Evolutionary conservation across 176 grass and related monocot species (phyloP), one percentile per base, ranked within the genome.

Genomic region (Oryza brachyantha): DNA sequence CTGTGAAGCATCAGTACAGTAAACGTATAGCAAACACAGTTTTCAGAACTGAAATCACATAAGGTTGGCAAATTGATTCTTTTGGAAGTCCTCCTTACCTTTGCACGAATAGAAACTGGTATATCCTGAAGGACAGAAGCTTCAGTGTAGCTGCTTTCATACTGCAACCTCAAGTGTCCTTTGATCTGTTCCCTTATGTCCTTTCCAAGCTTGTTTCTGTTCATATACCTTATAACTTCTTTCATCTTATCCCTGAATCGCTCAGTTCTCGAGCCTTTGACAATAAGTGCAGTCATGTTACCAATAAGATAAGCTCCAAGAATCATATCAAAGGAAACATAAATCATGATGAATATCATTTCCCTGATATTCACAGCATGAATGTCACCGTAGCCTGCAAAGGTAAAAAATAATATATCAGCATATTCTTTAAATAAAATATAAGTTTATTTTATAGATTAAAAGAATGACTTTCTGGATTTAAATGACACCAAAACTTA

Each of bases 261-360:
- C 80, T 96, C 96, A 0, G 96, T 99, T 76, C 90, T 99, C 10
- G 96, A 99, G 59, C 96, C 96, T 91, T 99, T 99, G n/a, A 99
- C 96, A n/a, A 99, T 99, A 37, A 99, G 81, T 1, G 96, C 96
- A 76, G 96, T 99, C 92, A 95, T 93, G 78, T 93, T 99, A 84
- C 96, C 96, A 14, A 99, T 96, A 63, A 99, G 92, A 73, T 99
- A 99, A 67, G 96, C 96, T 54, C 96, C 90, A 19, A 99, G 88
- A 87, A 99, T 93, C 96, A 99, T 99, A 86, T 99, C 96, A 77
- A 96, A 99, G 61, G 96, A 99, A 41, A 99, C 96, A 84, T 91
- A 99, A 60, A 99, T 93, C 96, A 99, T 99, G 65, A 99, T 70
- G 77, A 99, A 99, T 76, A 99, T 85, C 96, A 99, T 99, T 87